A percentile compares a stretch with the other conserved stretches of the same genome.
These are phyloP conservation scores for Phytophthora idaei DNA, from an alignment of 352 stramenopile species.

Conservation along the genomic window DNA sequence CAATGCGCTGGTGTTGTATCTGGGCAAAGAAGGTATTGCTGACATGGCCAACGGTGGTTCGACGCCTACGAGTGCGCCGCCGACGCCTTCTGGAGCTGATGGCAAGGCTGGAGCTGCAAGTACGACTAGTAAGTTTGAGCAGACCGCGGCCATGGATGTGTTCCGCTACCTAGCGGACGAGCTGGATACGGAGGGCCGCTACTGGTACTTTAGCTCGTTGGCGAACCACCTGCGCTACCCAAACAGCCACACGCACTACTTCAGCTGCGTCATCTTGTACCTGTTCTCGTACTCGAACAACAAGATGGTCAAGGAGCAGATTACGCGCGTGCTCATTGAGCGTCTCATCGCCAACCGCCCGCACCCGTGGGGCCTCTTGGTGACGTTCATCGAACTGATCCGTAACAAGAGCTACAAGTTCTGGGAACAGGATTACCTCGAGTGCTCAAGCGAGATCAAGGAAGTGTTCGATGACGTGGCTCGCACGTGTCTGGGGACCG, in stretches of 20 bases:
- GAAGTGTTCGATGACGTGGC: conserved; percentile 99
- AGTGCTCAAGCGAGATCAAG: conserved; percentile 99
- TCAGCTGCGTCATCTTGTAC: conserved; percentile 98
- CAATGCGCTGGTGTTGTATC: conserved; percentile 88
- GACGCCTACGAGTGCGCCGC: conserved; percentile 28
- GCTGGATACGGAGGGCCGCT: conserved; percentile 95
- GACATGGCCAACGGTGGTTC: conserved; percentile 66
- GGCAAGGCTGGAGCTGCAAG: conserved; percentile 28
- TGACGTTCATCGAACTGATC: conserved; percentile 99
- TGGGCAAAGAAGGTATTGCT: conserved; percentile 85
- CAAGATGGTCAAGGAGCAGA: conserved; percentile 98
- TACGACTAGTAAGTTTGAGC: conserved; percentile 79
- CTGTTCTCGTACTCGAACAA: conserved; percentile 97
- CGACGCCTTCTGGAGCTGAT: conserved; percentile 30
- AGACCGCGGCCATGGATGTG: conserved; percentile 91
- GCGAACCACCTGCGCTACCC: conserved; percentile 99
- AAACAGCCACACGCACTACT: conserved; percentile 99
- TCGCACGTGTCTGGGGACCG: conserved; percentile 91
- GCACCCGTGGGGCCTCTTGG: conserved; percentile 97
- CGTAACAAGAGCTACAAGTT: conserved; percentile 99
- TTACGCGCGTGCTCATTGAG: conserved; percentile 98
- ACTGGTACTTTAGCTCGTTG: conserved; percentile 98
- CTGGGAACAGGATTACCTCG: conserved; percentile 98
- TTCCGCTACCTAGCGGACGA: conserved; percentile 97
- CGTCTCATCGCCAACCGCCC: conserved; percentile 98